phyloP scores from a whole-genome alignment of 208 protist species.

The Crithidia sp. region DNA sequence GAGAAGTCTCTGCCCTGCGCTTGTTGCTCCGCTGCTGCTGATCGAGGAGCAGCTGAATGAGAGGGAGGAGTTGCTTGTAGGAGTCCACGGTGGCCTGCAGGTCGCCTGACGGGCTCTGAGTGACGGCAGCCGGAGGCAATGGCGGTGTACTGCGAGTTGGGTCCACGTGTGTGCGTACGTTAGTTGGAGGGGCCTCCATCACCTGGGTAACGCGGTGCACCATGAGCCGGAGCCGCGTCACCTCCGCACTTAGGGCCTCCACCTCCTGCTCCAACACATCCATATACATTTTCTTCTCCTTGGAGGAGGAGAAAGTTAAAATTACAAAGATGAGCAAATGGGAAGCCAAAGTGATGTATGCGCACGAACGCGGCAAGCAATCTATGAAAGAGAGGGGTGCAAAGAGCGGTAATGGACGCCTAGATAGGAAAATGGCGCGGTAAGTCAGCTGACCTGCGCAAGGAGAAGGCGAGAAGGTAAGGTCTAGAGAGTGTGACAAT shows the following conservation, averaged over 20 bases:
- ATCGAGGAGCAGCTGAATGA: constrained; percentile 27
- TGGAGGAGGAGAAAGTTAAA: background rate
- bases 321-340: no score
- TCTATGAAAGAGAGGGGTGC: no score
- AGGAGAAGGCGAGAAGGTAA: no score
- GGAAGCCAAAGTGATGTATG: no score
- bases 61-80: constrained; percentile 28
- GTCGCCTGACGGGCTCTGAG: background rate
- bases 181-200: constrained; percentile 38
- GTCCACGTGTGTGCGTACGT: constrained; percentile 11
- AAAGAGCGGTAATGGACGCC: no score
- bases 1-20: background rate
- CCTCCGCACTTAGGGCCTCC: constrained; percentile 78
- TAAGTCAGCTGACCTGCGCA: no score
- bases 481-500: no score
- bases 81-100: constrained; percentile 29
- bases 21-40: constrained; percentile 19
- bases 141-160: background rate
- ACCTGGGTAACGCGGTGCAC: constrained; percentile 72
- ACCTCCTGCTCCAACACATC: constrained; percentile 85
- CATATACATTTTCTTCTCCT: constrained; percentile 62
- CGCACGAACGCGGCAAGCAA: no score
- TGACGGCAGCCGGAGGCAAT: background rate
- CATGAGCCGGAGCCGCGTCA: constrained; percentile 88
- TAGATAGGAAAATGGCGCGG: no score